Percentiles rank a stretch among this genome's conserved stretches.
Evolutionary conservation across 2,329 filamentous ascomycete species (phyloP).

Genomic region (Alternaria atra): DNA sequence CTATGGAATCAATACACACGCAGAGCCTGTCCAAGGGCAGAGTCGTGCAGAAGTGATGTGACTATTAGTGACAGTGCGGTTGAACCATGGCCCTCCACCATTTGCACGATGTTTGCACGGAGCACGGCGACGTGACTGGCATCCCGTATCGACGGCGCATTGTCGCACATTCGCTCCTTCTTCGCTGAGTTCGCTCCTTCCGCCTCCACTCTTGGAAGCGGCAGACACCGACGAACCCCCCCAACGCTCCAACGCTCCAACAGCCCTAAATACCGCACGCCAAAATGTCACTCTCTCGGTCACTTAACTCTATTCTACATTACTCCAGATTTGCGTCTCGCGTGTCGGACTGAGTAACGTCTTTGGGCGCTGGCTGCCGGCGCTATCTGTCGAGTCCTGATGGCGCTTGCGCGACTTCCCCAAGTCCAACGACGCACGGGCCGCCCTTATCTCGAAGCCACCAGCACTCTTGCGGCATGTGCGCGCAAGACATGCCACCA

Average conservation of each 20-base stretch:
- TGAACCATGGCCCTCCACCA: not conserved
- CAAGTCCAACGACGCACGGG: constrained; percentile 14
- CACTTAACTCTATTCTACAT: constrained; percentile 6
- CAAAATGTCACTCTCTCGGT: constrained; percentile 14
- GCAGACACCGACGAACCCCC: constrained; percentile 5
- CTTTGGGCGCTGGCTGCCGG: constrained; percentile 8
- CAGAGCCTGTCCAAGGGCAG: not conserved
- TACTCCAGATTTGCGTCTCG: constrained; percentile 20
- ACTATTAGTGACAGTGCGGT: not conserved
- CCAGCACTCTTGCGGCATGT: constrained; percentile 18
- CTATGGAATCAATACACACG: not conserved
- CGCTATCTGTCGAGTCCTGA: constrained; percentile 13
- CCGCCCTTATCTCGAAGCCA: constrained; percentile 12
- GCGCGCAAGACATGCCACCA: constrained; percentile 11
- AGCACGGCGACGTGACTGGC: not conserved
- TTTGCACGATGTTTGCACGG: not conserved
- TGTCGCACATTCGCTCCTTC: constrained; percentile 6
- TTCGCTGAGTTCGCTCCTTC: constrained; percentile 6
- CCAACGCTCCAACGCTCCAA: constrained; percentile 1
- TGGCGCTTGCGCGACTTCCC: constrained; percentile 18
- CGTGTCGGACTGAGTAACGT: constrained; percentile 11
- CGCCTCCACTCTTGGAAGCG: constrained; percentile 5
- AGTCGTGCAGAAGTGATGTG: not conserved
- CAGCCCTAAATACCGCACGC: constrained; percentile 5
- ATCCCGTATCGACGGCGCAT: not conserved